Evolutionary conservation across 805 yeast genomes (phyloP).

Genomic region (Barnettozyma pratensis): DNA sequence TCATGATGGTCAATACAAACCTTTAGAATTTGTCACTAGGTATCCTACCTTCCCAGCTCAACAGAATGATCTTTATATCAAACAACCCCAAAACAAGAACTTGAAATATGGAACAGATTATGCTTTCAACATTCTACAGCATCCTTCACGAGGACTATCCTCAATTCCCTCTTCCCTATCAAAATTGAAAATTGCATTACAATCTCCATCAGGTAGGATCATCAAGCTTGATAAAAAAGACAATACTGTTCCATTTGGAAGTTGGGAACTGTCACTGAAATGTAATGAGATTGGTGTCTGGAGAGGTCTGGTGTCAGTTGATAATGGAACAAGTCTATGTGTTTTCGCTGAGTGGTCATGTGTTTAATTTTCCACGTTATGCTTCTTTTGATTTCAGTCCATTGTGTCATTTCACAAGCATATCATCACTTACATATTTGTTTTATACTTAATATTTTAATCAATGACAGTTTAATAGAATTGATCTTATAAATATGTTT

Average conservation of each 20-base stretch:
- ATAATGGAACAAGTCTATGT: conserved; percentile 75
- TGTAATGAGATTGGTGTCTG: conserved; percentile 75
- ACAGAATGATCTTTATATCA: conserved; percentile 71
- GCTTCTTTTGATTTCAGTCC: background rate
- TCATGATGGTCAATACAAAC: conserved; percentile 62
- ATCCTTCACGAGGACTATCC: conserved; percentile 25
- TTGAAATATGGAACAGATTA: conserved; percentile 55
- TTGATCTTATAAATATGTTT: background rate
- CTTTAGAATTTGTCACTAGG: conserved; percentile 63
- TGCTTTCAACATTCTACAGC: conserved; percentile 58
- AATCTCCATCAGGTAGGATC: conserved; percentile 81
- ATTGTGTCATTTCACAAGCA: background rate
- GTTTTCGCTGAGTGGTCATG: conserved; percentile 91
- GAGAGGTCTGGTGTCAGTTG: conserved; percentile 77
- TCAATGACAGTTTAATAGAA: too few relatives aligned
- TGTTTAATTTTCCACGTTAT: conserved; percentile 3
- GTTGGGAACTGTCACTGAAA: conserved; percentile 56
- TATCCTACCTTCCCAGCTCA: conserved; percentile 68
- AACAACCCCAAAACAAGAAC: conserved; percentile 75
- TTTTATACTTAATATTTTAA: too few relatives aligned
- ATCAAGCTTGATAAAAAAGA: conserved; percentile 51
- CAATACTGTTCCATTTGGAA: conserved; percentile 41
- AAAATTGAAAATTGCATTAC: conserved; percentile 60
- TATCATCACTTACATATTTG: too few relatives aligned
- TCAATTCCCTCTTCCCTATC: conserved; percentile 6